These are phyloP conservation scores for Erythrobasidium yunnanense DNA, from an alignment of 768 basidiomycete species.

Conservation along the genomic window DNA sequence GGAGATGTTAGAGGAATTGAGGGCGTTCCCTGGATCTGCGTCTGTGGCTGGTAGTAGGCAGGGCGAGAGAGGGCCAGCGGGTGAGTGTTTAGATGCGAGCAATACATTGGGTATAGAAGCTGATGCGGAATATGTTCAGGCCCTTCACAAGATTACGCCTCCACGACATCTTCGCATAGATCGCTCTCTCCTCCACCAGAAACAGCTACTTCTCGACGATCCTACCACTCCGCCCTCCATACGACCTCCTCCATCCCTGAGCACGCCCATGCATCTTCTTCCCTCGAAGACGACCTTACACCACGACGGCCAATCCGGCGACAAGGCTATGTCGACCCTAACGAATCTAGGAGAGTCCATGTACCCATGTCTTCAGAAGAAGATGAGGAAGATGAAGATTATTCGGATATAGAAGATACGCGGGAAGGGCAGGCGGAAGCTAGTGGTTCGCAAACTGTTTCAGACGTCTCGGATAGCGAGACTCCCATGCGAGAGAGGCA, in stretches of 20 bases:
- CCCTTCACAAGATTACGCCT: background rate
- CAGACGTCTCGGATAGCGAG: background rate
- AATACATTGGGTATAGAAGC: too few species aligned
- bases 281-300: background rate
- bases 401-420: background rate
- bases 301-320: background rate
- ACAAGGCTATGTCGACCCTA: background rate
- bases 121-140: background rate
- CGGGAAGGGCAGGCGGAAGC: background rate
- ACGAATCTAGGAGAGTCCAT: background rate
- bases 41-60: background rate
- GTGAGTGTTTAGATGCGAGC: too few species aligned
- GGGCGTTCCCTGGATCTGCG: background rate
- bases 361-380: background rate
- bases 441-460: background rate
- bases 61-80: too few species aligned
- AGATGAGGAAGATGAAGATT: slow-evolving; percentile 12
- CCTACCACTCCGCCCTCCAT: slow-evolving; percentile 18
- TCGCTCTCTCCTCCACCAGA: slow-evolving; percentile 13
- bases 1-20: slow-evolving; percentile 5
- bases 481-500: too few species aligned
- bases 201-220: slow-evolving; percentile 7
- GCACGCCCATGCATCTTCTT: background rate
- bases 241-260: background rate
- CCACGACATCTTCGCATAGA: slow-evolving; percentile 5